Percentiles rank a stretch among this genome's conserved stretches.
Evolutionary conservation across 1,284 basidiomycete species (phyloP).

Genomic region (Takashimella tepidaria): DNA sequence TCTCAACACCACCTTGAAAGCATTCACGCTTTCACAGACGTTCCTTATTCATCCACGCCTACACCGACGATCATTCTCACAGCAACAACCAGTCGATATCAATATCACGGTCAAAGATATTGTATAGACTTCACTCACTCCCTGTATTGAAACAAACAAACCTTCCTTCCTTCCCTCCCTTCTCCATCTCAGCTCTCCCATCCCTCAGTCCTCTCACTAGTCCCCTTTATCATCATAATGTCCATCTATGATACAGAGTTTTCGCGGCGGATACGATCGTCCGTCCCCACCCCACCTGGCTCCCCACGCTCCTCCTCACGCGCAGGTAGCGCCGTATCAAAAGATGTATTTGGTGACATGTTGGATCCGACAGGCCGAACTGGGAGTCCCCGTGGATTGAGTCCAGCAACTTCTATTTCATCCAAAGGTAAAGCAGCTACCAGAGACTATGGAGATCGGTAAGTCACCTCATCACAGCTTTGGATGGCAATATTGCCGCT

Average conservation of each 20-base stretch:
- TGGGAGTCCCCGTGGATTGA: slow-evolving; percentile 20
- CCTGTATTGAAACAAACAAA: background rate
- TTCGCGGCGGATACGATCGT: slow-evolving; percentile 29
- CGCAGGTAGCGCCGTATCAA: background rate
- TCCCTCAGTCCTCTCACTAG: background rate
- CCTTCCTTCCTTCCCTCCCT: background rate
- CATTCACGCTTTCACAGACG: background rate
- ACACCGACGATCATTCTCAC: background rate
- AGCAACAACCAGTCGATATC: background rate
- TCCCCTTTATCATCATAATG: slow-evolving; percentile 15
- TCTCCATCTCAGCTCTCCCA: background rate
- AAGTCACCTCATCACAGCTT: slow-evolving; percentile 10
- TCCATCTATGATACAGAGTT: slow-evolving; percentile 39
- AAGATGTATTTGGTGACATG: slow-evolving; percentile 39
- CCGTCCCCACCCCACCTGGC: slow-evolving; percentile 16
- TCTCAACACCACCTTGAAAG: background rate
- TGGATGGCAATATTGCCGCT: background rate
- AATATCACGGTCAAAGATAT: background rate
- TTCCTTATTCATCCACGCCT: background rate
- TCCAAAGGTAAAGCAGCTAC: slow-evolving; percentile 32
- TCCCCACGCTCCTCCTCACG: slow-evolving; percentile 7
- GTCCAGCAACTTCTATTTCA: slow-evolving; percentile 11
- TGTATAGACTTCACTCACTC: background rate
- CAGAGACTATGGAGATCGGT: slow-evolving; percentile 48
- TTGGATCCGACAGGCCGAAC: background rate